Base-by-base conservation (phyloP, 1,284 basidiomycete genomes). In the Flammula alnicola region DNA sequence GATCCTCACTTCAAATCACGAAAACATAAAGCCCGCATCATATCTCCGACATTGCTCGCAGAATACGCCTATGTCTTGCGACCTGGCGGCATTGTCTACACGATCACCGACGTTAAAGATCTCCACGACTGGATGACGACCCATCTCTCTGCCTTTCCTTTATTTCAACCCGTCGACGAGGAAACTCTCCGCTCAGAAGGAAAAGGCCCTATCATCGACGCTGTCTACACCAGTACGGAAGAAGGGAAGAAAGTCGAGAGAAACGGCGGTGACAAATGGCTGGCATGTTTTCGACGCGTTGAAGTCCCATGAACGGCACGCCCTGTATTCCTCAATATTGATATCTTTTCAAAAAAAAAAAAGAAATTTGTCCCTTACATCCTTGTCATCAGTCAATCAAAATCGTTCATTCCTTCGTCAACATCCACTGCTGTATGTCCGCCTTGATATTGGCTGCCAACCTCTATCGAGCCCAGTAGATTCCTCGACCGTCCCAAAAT, bases 1-100 rank as follows among this genome's bases (percentile, higher is more conserved):
- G 97, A 99, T 71, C 97, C 97, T 0, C 97, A 99, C 71, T 99
- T 99, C 81, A 99, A 99, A 71, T 80, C 84, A 14, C 86, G 95
- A 60, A 99, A 99, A 70, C 96, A 98, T 78, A 99, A 99, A 75
- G 96, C 96, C 4, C 86, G 97, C 58, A 98, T 98, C 65, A 95
- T 98, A 63, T 97, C 95, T 4, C 92, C 93, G 2, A 95, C 95
- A 1, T 79, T 99, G 22, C 80, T 99, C 23, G 94, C 96, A 69
- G 76, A 89, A 77, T 99, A 99, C 63, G 97, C 97, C 1, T 98
- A 93, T 65, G 88, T 93, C 17, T 81, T 99, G 19, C 81, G 84
- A 22, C 91, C 93, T 0, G 95, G 93, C 9, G 97, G 96, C 0
- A 89, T 98, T 61, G 79, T 98, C 11, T 99, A 99, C 74, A 98